Evolutionary conservation across 2,329 filamentous ascomycete species (phyloP).

Genomic region (Botryotinia calthae): DNA sequence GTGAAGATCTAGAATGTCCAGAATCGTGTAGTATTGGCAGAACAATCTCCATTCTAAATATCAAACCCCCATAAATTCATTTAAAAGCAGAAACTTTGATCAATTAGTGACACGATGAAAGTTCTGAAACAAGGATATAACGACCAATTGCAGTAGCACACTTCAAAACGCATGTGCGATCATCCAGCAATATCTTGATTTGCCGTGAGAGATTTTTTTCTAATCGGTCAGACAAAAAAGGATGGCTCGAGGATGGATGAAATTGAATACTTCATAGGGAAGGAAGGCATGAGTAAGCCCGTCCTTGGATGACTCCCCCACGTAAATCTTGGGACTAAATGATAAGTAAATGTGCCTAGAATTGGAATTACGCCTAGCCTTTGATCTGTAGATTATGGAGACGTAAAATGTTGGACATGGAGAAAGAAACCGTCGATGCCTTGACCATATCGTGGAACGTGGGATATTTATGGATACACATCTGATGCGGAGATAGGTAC

Average conservation of each 20-base stretch:
- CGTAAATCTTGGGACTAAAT: not conserved
- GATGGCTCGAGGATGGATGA: not conserved
- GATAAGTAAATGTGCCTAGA: not conserved
- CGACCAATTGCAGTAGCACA: conserved; percentile 1
- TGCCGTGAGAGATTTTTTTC: not conserved
- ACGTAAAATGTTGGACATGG: not conserved
- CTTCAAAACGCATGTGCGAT: not conserved
- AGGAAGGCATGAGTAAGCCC: not conserved
- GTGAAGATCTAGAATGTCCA: conserved; percentile 10
- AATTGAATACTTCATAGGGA: not conserved
- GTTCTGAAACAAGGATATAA: conserved; percentile 1
- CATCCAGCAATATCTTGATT: not conserved
- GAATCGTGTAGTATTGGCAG: not conserved
- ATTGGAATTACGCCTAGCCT: not conserved
- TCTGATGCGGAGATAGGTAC: not conserved
- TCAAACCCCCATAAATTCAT: not conserved
- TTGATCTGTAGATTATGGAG: not conserved
- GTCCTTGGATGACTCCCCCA: not conserved
- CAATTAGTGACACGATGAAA: not conserved
- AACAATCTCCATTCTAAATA: not conserved
- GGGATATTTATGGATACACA: conserved; percentile 1
- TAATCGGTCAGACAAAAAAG: conserved; percentile 10
- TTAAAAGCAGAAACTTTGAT: conserved; percentile 1
- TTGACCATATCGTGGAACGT: conserved; percentile 10
- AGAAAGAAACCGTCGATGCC: not conserved